Base-by-base conservation (phyloP, 164 flowering plant species). In the Macadamia integrifolia region DNA sequence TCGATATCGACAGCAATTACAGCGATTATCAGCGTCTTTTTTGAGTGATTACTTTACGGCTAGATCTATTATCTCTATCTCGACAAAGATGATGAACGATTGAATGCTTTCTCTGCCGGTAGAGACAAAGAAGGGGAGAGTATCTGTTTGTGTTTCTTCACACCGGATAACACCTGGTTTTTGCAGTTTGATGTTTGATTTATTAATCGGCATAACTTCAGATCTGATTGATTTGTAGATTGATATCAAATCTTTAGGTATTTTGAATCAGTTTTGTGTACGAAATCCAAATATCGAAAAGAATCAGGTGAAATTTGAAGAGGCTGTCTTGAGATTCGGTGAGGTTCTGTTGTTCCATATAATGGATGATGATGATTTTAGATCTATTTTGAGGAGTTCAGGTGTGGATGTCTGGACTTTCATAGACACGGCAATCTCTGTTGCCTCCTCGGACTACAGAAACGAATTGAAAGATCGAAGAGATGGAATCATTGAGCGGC, bases 321-420 rank as follows among this genome's bases (percentile, higher is more conserved):
- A 57, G 58, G 58, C 58, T 55, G 23, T 6, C 6, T 6, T 1
- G 57, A 53, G 57, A 13, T n/a, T 53, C 3, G 18, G 53, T 53
- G n/a, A 53, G 57, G 18, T 4, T 53, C 17, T 17, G 18, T 4
- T 53, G 2, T 17, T 49, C 8, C 15, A 1, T 14, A 18, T 44
- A 1, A 91, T 95, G 99, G 96, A 95, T 84, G 71, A 76, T 65
- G 96, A 92, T 59, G 91, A 88, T 56, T 83, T 95, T 52, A 72
- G 96, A 67, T 61, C 85, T 61, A 76, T 95, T 48, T 71, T 92
- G 67, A 81, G 81, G 67, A 77, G 70, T 18, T 71, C 93, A 0
- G 86, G 88, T 1, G 87, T 84, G 3, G 97, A 91, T 66, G 79
- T 95, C 0, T 95, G 98, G 98, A 66, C 75, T 23, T 68, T 92